Conservation (phyloP, 2,329 filamentous ascomycete species). For the Colletotrichum liriopes region DNA sequence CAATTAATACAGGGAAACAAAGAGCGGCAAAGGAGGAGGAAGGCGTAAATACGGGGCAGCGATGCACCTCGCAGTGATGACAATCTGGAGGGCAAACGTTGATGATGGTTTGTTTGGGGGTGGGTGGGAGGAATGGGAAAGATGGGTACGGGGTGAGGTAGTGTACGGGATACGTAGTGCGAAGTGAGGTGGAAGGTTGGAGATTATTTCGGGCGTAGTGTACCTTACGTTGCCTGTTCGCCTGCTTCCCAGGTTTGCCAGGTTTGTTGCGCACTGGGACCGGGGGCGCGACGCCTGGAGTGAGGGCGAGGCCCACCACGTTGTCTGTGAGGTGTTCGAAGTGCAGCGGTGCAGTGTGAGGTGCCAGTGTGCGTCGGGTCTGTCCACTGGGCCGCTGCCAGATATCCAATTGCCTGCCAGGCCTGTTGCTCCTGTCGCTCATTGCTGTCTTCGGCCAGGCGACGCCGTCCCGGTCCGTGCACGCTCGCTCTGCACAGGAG, state of each 20-base stretch:
- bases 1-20: conserved; percentile 45
- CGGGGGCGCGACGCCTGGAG: conserved; percentile 15
- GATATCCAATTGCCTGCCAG: conserved; percentile 10
- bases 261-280: conserved; percentile 7
- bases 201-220: conserved; percentile 17
- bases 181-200: conserved; percentile 34
- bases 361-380: not conserved
- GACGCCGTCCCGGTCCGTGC: conserved; percentile 13
- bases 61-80: conserved; percentile 45
- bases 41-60: conserved; percentile 22
- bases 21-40: conserved; percentile 35
- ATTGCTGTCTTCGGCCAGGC: conserved; percentile 29
- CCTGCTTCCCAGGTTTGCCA: conserved; percentile 2
- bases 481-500: not conserved
- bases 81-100: conserved; percentile 45
- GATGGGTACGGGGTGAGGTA: conserved; percentile 35
- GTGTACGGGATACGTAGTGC: conserved; percentile 41
- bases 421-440: conserved; percentile 15
- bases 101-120: conserved; percentile 42
- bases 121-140: conserved; percentile 37
- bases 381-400: conserved; percentile 22
- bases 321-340: no score
- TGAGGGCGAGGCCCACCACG: not conserved
- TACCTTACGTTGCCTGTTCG: conserved; percentile 12
- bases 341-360: not conserved